phyloP scores from a whole-genome alignment of 148 eudicot genomes.

The Chenopodium quinoa region DNA sequence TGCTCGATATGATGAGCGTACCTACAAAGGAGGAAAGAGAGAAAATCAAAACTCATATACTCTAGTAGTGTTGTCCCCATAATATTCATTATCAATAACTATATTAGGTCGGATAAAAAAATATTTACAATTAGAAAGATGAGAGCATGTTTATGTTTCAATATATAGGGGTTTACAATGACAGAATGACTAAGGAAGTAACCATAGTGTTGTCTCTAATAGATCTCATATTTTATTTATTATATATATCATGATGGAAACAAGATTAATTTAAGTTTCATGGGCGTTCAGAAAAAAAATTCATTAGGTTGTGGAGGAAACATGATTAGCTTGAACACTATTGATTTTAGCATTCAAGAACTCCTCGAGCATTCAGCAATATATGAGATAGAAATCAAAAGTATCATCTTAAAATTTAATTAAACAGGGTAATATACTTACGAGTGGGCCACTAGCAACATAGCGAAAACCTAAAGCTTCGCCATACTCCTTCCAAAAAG shows the following conservation, averaged over 20 bases:
- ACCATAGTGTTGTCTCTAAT: not conserved
- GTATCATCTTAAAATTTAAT: not conserved
- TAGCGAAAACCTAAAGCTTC: constrained; percentile 92
- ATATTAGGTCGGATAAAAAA: not conserved
- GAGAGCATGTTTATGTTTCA: not conserved
- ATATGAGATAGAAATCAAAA: not conserved
- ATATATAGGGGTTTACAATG: no score
- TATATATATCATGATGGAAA: not conserved
- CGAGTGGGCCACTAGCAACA: constrained; percentile 98
- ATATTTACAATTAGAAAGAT: not conserved
- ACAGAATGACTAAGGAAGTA: not conserved
- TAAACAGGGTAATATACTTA: constrained; percentile 30
- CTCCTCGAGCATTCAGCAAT: not conserved
- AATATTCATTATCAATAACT: not conserved
- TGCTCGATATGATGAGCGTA: constrained; percentile 42
- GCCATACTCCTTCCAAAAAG: constrained; percentile 86
- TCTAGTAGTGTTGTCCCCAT: not conserved
- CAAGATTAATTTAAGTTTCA: not conserved
- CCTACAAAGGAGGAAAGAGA: constrained; percentile 22
- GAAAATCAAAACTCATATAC: not conserved
- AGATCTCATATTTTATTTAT: not conserved
- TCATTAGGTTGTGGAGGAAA: not conserved
- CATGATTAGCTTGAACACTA: not conserved
- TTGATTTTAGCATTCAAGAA: not conserved
- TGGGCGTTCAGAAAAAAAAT: not conserved